Percentiles rank a stretch among this genome's conserved stretches.
Evolutionary conservation across 2,329 filamentous ascomycete species (phyloP).

Genomic region (Aspergillus tamarii): DNA sequence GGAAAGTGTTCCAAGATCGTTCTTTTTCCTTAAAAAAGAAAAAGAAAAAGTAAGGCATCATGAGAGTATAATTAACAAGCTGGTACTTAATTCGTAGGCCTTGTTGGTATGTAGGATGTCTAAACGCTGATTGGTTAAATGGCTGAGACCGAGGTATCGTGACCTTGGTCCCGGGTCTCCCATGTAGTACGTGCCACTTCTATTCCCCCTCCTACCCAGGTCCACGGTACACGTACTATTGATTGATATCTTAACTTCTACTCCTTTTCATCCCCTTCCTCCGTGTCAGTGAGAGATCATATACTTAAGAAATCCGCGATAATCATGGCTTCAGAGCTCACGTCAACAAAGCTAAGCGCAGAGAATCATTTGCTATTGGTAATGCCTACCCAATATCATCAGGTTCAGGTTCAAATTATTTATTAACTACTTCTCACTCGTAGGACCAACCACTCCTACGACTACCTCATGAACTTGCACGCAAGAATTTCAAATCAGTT

Average conservation of each 20-base stretch:
- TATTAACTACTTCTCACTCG: conserved; percentile 9
- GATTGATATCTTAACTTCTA: neutral
- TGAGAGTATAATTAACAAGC: neutral
- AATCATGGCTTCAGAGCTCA: conserved; percentile 48
- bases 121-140: neutral
- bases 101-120: neutral
- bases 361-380: conserved; percentile 55
- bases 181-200: neutral
- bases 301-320: neutral
- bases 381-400: conserved; percentile 18
- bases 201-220: neutral
- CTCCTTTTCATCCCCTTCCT: neutral
- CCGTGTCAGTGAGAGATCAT: no score
- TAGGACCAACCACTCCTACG: conserved; percentile 94
- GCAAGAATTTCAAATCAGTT: conserved; percentile 88
- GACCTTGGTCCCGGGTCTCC: neutral
- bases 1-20: neutral
- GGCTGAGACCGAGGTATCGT: neutral
- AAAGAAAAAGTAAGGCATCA: neutral
- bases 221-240: neutral
- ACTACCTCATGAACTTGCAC: conserved; percentile 87
- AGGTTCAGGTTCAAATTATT: conserved; percentile 13
- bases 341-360: conserved; percentile 52
- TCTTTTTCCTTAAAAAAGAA: neutral
- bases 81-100: neutral